phyloP scores from a whole-genome alignment of 352 stramenopile species.

The Pythium monospermum region DNA sequence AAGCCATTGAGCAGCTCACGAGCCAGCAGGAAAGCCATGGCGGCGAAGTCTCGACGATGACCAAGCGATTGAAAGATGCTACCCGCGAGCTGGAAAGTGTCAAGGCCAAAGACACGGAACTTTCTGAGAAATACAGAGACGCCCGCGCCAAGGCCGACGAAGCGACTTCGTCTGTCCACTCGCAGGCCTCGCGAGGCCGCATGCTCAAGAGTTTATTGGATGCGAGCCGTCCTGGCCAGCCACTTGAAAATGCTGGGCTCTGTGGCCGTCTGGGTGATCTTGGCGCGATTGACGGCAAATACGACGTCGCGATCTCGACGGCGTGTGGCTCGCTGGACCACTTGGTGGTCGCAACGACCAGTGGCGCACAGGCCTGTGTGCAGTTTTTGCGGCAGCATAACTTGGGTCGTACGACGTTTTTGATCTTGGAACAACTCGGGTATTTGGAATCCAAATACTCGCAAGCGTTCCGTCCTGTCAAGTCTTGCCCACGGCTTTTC shows the following conservation, averaged over 20 bases:
- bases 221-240: conserved; percentile 83
- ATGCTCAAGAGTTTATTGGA: conserved; percentile 91
- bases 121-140: conserved; percentile 55
- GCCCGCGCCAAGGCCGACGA: conserved; percentile 78
- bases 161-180: conserved; percentile 54
- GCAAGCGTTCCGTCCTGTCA: conserved; percentile 57
- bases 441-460: conserved; percentile 68
- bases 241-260: conserved; percentile 91
- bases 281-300: conserved; percentile 93
- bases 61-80: conserved; percentile 66
- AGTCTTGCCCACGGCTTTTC: conserved; percentile 69
- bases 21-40: conserved; percentile 56
- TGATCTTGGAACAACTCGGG: conserved; percentile 97
- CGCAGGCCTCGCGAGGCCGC: conserved; percentile 60
- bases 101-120: conserved; percentile 39
- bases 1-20: conserved; percentile 49
- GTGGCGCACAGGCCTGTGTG: conserved; percentile 93
- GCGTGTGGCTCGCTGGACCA: conserved; percentile 95
- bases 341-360: conserved; percentile 96
- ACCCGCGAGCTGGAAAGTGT: conserved; percentile 74
- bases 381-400: conserved; percentile 94
- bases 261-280: conserved; percentile 96
- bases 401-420: conserved; percentile 95
- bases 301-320: conserved; percentile 98
- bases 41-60: conserved; percentile 61